These are phyloP conservation scores for Triticum timopheevii DNA, from an alignment of 176 grass and related monocot genomes.

Conservation along the genomic window DNA sequence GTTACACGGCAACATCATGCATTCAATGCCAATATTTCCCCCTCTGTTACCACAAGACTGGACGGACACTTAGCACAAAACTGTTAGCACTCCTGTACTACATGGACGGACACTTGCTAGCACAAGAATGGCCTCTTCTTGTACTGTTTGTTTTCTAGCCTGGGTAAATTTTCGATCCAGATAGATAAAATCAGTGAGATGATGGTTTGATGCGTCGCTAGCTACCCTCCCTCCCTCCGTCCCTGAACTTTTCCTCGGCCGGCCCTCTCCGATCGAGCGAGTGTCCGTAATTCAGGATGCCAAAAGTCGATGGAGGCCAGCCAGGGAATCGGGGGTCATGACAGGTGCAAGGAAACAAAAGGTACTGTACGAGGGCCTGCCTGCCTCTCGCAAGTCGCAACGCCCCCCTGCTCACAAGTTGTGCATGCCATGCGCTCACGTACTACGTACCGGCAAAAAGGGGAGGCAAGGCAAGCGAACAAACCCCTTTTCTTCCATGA, in stretches of 20 bases:
- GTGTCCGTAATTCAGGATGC: neutral
- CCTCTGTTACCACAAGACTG: too few species aligned
- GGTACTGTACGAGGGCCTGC: neutral
- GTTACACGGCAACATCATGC: constrained; percentile 7
- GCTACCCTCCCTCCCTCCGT: neutral
- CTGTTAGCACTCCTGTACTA: too few species aligned
- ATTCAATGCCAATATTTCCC: neutral
- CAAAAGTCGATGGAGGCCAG: neutral
- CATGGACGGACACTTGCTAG: too few species aligned
- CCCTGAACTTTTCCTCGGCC: neutral
- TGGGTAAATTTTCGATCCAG: neutral
- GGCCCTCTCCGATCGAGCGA: neutral
- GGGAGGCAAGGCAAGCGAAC: constrained; percentile 13
- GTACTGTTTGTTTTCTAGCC: neutral
- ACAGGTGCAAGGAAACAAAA: neutral
- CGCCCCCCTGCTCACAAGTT: constrained; percentile 3
- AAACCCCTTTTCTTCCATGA: neutral
- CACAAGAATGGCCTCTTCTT: too few species aligned
- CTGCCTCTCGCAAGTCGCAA: neutral
- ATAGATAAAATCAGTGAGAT: too few species aligned
- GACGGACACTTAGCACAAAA: too few species aligned
- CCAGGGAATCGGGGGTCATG: neutral
- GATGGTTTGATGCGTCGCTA: neutral
- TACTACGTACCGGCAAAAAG: constrained; percentile 8
- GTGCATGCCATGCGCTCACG: constrained; percentile 14